Base-by-base conservation (phyloP, 352 stramenopile genomes). In the Globisporangium sylvaticum region DNA sequence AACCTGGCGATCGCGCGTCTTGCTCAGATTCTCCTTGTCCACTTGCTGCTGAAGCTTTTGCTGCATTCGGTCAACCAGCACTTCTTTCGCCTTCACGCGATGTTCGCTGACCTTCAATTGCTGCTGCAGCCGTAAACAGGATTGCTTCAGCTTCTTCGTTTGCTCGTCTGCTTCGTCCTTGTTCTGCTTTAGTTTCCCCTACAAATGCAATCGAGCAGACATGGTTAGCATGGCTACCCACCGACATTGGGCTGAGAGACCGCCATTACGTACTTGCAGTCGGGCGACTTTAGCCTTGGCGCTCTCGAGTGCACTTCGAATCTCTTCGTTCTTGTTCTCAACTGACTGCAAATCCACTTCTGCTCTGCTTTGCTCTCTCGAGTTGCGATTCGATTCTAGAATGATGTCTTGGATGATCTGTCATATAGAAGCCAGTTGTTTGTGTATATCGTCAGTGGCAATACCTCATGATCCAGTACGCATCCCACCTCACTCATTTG, bases 81-180 rank as follows among this genome's bases (percentile, higher is more conserved):
- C 73, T 48, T 96, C 89, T 62, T 95, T 96, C 3, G 88, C 87
- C 67, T 94, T 94, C 5, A 96, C 89, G 4, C 88, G 80, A 27
- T 96, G 89, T 54, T 96, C 88, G 55, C 85, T 95, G 4, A 94
- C 81, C 66, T 93, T 93, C 1, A 96, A 68, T 65, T 96, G 87
- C 58, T 96, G 89, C 68, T 94, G 79, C 24, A 95, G 71, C 39
- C 84, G 83, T 10, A 88, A 53, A 63, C 70, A 83, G 18, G 88
- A 82, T 9, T 72, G 78, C 60, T 92, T 92, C 18, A 92, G 67
- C 31, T 78, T 74, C 62, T 91, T 93, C 6, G 67, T 62, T 20
- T 89, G 70, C 12, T 71, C 59, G 3, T 93, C 80, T 6, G 75
- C 57, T 12, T 70, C 81, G 12, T 89, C 79, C 44, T 74, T 79